Evolutionary conservation across 176 grass and related monocot species (phyloP).

Genomic region (Tuctoria greenei): DNA sequence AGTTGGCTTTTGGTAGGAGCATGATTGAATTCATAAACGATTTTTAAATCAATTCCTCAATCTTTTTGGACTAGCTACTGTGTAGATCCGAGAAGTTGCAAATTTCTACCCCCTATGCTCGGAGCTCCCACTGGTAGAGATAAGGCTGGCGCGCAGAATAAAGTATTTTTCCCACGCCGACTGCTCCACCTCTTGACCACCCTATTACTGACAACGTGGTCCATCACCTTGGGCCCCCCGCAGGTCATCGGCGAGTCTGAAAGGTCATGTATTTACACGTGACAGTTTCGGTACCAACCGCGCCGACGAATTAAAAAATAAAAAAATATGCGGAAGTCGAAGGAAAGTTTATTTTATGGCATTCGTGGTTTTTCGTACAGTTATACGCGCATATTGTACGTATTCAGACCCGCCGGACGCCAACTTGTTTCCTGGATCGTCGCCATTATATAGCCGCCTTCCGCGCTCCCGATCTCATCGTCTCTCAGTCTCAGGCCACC

Average conservation of each 20-base stretch:
- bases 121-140: background rate
- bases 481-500: background rate
- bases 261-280: background rate
- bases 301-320: background rate
- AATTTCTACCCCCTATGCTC: conserved; percentile 16
- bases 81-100: background rate
- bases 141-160: background rate
- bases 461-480: conserved; percentile 24
- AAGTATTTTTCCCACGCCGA: background rate
- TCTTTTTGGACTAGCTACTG: background rate
- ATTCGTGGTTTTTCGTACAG: too few relatives aligned
- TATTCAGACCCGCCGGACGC: background rate
- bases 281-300: conserved; percentile 1
- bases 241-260: background rate
- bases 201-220: background rate
- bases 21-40: background rate
- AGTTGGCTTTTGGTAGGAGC: conserved; percentile 11
- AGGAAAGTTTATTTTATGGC: background rate
- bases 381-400: conserved; percentile 10
- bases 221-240: rapidly evolving
- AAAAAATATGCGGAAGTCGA: conserved; percentile 26
- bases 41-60: background rate
- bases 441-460: conserved; percentile 45
- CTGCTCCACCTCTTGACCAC: background rate
- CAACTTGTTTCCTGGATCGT: conserved; percentile 1